Percentiles rank a stretch among this genome's conserved stretches.
Conservation (phyloP, 73 alveolate species). For the Paramecium octaurelia region DNA sequence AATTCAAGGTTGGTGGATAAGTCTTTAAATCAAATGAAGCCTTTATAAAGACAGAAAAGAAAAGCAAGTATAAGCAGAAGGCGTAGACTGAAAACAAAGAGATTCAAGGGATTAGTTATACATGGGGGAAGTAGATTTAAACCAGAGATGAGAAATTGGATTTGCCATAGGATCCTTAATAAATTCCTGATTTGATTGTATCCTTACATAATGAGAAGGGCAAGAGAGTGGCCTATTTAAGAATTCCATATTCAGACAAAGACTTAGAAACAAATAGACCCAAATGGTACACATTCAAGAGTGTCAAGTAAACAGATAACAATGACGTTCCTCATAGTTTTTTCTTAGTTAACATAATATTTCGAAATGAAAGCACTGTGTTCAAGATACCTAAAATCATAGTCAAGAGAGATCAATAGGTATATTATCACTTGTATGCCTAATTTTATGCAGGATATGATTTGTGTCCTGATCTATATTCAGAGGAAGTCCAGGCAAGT, state of each 20-base stretch:
- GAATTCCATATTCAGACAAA: constrained; percentile 23
- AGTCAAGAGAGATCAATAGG: constrained; percentile 29
- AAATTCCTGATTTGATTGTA: constrained; percentile 86
- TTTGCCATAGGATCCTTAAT: constrained; percentile 73
- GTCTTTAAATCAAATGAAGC: constrained; percentile 37
- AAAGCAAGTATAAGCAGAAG: constrained; percentile 64
- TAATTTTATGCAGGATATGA: constrained; percentile 62
- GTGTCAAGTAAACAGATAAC: constrained; percentile 49
- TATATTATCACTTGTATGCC: constrained; percentile 18
- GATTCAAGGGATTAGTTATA: not conserved
- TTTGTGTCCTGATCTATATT: constrained; percentile 38
- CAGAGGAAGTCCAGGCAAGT: constrained; percentile 15
- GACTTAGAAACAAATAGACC: constrained; percentile 59
- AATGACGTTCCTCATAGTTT: constrained; percentile 51
- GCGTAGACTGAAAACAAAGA: not conserved
- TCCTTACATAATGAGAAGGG: constrained; percentile 59
- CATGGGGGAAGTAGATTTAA: constrained; percentile 44
- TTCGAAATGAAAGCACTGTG: constrained; percentile 30
- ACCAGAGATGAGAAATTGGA: constrained; percentile 63
- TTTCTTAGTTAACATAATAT: constrained; percentile 43
- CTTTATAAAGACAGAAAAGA: constrained; percentile 42
- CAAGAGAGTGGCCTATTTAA: constrained; percentile 56
- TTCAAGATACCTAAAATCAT: constrained; percentile 9
- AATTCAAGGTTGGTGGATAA: constrained; percentile 70
- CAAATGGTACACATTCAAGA: constrained; percentile 54